phyloP scores from a whole-genome alignment of 2,329 filamentous ascomycete species.

The Botrytis elliptica region DNA sequence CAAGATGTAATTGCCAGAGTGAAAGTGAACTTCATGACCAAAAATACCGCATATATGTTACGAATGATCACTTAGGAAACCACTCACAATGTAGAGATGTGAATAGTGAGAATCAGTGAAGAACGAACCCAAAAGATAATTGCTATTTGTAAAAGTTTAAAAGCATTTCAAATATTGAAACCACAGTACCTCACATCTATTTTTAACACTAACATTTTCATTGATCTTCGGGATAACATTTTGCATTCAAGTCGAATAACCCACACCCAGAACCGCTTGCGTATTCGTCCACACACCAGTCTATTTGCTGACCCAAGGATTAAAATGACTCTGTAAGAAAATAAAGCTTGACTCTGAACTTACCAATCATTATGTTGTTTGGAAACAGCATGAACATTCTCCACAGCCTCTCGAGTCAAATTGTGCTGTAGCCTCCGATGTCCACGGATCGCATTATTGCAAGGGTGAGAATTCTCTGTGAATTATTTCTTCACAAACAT shows the following conservation, averaged over 20 bases:
- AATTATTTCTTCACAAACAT: neutral
- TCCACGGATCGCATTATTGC: neutral
- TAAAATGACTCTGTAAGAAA: neutral
- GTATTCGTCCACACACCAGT: neutral
- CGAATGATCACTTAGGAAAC: neutral
- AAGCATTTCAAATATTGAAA: neutral
- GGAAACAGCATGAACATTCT: rapidly evolving
- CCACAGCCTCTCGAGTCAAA: neutral
- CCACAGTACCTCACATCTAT: neutral
- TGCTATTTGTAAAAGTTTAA: too few relatives aligned
- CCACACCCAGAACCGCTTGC: neutral
- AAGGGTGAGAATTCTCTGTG: neutral
- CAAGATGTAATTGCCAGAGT: neutral
- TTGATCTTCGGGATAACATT: neutral
- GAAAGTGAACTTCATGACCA: neutral
- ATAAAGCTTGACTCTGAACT: neutral
- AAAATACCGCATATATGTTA: neutral
- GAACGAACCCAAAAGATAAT: neutral
- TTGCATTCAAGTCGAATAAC: neutral
- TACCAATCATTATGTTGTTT: neutral
- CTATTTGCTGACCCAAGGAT: neutral
- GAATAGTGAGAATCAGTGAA: too few relatives aligned
- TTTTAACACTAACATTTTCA: neutral
- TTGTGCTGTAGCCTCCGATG: neutral
- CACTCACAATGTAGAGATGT: rapidly evolving